phyloP scores from a whole-genome alignment of 805 yeast species.

The Metschnikowia bowlesiae region DNA sequence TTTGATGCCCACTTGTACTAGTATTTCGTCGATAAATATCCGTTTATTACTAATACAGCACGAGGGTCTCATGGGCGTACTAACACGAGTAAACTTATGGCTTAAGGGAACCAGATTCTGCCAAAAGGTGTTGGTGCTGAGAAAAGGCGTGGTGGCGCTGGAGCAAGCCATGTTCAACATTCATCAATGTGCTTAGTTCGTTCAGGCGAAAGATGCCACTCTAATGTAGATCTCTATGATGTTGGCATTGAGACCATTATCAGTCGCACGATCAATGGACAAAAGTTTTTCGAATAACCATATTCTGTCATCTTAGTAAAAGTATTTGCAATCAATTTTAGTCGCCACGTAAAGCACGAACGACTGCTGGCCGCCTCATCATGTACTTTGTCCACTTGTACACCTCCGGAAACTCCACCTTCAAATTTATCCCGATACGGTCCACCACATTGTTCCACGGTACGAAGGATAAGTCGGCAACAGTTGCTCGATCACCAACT shows the following conservation, averaged over 20 bases:
- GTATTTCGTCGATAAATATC: no score
- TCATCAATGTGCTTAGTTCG: no score
- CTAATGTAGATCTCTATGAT: no score
- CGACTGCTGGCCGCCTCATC: slow-evolving; percentile 93
- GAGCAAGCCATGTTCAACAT: no score
- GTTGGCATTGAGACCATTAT: background rate
- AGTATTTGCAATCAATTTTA: slow-evolving; percentile 8
- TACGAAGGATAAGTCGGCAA: slow-evolving; percentile 89
- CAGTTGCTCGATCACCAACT: slow-evolving; percentile 74
- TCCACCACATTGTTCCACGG: slow-evolving; percentile 98
- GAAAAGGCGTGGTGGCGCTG: no score
- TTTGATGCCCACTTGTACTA: no score
- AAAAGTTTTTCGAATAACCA: background rate
- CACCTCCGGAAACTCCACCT: slow-evolving; percentile 88
- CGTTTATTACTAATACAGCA: no score
- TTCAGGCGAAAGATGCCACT: no score
- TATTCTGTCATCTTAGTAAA: background rate
- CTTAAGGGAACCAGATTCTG: no score
- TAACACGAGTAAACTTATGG: no score
- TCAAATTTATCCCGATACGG: slow-evolving; percentile 82
- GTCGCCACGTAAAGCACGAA: slow-evolving; percentile 78
- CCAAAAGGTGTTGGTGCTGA: no score
- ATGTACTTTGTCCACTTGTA: slow-evolving; percentile 92
- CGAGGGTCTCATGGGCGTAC: no score
- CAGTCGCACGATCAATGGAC: background rate